Percentiles rank a stretch among this genome's conserved stretches.
Conservation (phyloP, 2,329 filamentous ascomycete genomes). For the Colletotrichum sansevieriae region DNA sequence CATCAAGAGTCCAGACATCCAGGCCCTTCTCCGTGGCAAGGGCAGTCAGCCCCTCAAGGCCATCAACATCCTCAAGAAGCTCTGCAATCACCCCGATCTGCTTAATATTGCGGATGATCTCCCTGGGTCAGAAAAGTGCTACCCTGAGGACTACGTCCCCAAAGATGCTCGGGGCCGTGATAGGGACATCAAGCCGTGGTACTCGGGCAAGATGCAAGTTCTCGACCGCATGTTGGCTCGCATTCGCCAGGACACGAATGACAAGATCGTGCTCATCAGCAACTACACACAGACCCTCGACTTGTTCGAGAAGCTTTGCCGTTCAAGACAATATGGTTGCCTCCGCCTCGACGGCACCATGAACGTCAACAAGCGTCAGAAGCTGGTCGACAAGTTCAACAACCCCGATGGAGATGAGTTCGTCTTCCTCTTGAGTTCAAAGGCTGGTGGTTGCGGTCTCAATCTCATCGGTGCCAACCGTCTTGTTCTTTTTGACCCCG, state of each 20-base stretch:
- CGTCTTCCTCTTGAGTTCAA: slow-evolving; percentile 95
- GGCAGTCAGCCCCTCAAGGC: slow-evolving; percentile 96
- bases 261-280: slow-evolving; percentile 99
- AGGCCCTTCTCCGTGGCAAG: slow-evolving; percentile 90
- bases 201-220: slow-evolving; percentile 98
- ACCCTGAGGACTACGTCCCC: slow-evolving; percentile 88
- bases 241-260: slow-evolving; percentile 95
- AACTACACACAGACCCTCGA: slow-evolving; percentile 98
- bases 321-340: slow-evolving; percentile 84
- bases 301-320: slow-evolving; percentile 91
- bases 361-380: slow-evolving; percentile 97
- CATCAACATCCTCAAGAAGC: slow-evolving; percentile 96
- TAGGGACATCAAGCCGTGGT: slow-evolving; percentile 93
- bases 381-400: slow-evolving; percentile 98
- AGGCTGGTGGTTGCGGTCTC: slow-evolving; percentile 95
- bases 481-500: slow-evolving; percentile 94
- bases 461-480: slow-evolving; percentile 96
- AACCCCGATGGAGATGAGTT: slow-evolving; percentile 91
- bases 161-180: slow-evolving; percentile 91
- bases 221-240: slow-evolving; percentile 97
- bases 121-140: slow-evolving; percentile 85
- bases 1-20: slow-evolving; percentile 94
- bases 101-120: slow-evolving; percentile 86
- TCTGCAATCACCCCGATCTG: slow-evolving; percentile 97
- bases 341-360: slow-evolving; percentile 95